phyloP scores from a whole-genome alignment of 371 early-diverging fungal genomes.

The Haplosporangium sp. region DNA sequence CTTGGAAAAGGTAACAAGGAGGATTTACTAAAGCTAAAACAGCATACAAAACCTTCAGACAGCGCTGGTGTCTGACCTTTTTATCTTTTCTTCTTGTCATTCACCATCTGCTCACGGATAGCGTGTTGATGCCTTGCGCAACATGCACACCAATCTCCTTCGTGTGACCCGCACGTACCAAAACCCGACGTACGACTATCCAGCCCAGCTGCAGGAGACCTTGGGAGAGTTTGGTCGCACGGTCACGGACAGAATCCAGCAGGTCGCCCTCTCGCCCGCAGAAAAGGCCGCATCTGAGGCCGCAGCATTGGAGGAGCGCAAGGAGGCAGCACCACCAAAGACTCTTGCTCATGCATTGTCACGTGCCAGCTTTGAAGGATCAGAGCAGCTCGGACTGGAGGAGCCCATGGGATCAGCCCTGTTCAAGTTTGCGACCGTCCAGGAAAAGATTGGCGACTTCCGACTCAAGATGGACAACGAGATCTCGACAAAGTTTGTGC shows the following conservation, averaged over 20 bases:
- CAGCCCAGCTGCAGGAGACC: constrained; percentile 79
- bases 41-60: background rate
- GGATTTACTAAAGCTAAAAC: background rate
- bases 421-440: constrained; percentile 81
- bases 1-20: constrained; percentile 72
- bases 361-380: constrained; percentile 72
- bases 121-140: constrained; percentile 76
- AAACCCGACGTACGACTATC: constrained; percentile 80
- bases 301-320: constrained; percentile 54
- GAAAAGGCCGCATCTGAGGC: constrained; percentile 59
- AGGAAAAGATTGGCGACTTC: constrained; percentile 86
- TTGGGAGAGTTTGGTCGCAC: constrained; percentile 73
- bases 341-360: constrained; percentile 81
- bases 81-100: background rate
- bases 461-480: constrained; percentile 80
- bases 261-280: constrained; percentile 66
- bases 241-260: constrained; percentile 71
- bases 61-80: background rate
- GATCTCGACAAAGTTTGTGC: constrained; percentile 76
- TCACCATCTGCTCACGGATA: constrained; percentile 21
- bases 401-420: constrained; percentile 88
- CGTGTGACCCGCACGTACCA: constrained; percentile 81
- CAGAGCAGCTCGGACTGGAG: constrained; percentile 75
- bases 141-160: constrained; percentile 75
- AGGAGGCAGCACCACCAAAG: constrained; percentile 64